Conservation (phyloP, 73 alveolate species). For the Paramecium caudatum region DNA sequence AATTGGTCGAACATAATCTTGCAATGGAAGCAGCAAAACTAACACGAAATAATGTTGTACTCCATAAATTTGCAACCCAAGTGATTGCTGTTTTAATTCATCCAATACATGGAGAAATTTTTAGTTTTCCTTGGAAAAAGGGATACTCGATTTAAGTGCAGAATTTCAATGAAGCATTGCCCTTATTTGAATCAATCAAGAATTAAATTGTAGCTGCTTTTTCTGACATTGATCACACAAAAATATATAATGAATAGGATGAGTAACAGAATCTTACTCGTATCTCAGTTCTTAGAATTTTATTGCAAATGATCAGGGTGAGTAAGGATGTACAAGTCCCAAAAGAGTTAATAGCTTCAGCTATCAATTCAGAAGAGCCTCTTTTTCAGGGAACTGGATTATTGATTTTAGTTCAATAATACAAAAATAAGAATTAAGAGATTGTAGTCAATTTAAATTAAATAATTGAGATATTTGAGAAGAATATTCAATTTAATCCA, state of each 20-base stretch:
- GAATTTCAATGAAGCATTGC: conserved; percentile 83
- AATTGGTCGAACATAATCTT: conserved; percentile 87
- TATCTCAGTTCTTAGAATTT: conserved; percentile 87
- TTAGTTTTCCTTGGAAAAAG: conserved; percentile 96
- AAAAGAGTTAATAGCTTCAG: neutral
- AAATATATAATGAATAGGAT: conserved; percentile 75
- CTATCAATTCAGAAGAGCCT: conserved; percentile 81
- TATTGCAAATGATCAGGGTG: conserved; percentile 90
- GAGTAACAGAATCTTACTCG: conserved; percentile 82
- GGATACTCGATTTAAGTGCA: conserved; percentile 74
- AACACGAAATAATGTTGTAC: conserved; percentile 68
- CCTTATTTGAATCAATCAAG: conserved; percentile 82
- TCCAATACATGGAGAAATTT: conserved; percentile 97
- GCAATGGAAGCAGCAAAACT: conserved; percentile 79
- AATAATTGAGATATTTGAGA: conserved; percentile 85
- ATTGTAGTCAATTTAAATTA: conserved; percentile 77
- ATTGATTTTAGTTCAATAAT: conserved; percentile 77
- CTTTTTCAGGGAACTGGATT: conserved; percentile 78
- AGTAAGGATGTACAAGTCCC: conserved; percentile 80
- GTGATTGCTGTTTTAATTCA: conserved; percentile 90
- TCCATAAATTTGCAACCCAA: conserved; percentile 87
- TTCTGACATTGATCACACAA: conserved; percentile 79
- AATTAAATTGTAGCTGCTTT: conserved; percentile 68
- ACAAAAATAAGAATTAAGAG: conserved; percentile 79
- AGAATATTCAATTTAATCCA: conserved; percentile 75